Evolutionary conservation across 2,329 filamentous ascomycete genomes (phyloP), one percentile per base, ranked within the genome.

Genomic region (Fusarium pseudocircinatum): DNA sequence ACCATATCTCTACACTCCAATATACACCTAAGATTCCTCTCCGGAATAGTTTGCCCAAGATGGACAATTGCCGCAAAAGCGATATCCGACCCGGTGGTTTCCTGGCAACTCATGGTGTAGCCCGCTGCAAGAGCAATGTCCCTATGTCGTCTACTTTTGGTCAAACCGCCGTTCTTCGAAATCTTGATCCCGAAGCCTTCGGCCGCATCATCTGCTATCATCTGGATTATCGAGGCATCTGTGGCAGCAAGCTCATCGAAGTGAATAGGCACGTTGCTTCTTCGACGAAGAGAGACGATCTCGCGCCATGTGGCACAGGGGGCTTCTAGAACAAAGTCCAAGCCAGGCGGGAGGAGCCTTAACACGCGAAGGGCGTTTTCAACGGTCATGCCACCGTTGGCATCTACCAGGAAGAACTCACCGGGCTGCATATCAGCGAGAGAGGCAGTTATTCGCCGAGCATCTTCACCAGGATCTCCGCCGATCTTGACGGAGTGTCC

Each of bases 271-370:
- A 72, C 28, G 18, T 67, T 66, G 16, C 53, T 64, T 42, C 73
- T 63, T 14, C 47, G 54, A 18, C 70, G 64, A 8, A 75, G 58
- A 16, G 70, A 70, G 12, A 67, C 44, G 13, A 49, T 70, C 44
- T 74, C 73, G 22, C 70, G 59, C 46, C 42, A 69, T 32, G 70
- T 74, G 12, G 70, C 60, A 37, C 70, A 72, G 20, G 73, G 70
- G 5, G 74, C 73, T 50, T 75, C 74, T 7, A 74, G 67, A 32
- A 75, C 73, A 60, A 75, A 66, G 32, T 75, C 74, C 20, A 75
- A 30, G 12, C 64, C 60, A 8, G 62, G 39, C 7, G 73, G 73
- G 18, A 76, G 62, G 15, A 75, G 54, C 16, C 70, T 56, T 24
- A 76, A 37, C 70, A 72, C 66, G 20, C 70, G 65, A 46, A 73